Evolutionary conservation across 2,329 filamentous ascomycete genomes (phyloP).

Genomic region (Leptographium wingfieldii): DNA sequence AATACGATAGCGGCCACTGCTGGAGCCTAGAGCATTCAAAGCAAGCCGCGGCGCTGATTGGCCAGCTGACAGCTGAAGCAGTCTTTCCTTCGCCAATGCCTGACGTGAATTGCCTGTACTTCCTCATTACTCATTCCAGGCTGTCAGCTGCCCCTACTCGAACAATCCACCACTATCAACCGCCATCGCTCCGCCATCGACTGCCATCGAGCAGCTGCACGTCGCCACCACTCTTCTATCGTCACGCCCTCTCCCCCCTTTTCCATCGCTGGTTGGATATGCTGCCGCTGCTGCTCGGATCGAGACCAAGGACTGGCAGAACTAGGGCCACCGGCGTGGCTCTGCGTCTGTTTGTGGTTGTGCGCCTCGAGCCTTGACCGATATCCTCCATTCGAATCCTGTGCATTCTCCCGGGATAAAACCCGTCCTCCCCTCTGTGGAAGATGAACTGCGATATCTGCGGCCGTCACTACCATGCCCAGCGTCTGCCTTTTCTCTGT

Average conservation of each 20-base stretch:
- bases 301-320: not conserved
- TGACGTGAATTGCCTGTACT: not conserved
- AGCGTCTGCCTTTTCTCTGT: slow-evolving; percentile 53
- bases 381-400: not conserved
- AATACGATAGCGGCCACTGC: not conserved
- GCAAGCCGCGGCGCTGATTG: not conserved
- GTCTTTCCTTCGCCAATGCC: not conserved
- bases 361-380: not conserved
- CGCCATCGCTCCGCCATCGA: not conserved
- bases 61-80: not conserved
- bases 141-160: not conserved
- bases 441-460: slow-evolving; percentile 61
- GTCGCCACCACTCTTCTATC: not conserved
- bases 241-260: not conserved
- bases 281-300: not conserved
- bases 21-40: not conserved
- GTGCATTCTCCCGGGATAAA: not conserved
- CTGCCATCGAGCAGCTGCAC: not conserved
- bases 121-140: not conserved
- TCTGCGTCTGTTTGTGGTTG: not conserved
- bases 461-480: slow-evolving; percentile 38
- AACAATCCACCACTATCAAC: not conserved
- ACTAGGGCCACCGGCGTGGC: not conserved
- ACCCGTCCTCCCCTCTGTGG: slow-evolving; percentile 2
- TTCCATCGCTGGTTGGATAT: not conserved